A percentile compares a stretch with the other conserved stretches of the same genome.
Evolutionary conservation across 225 moss, liverwort and hornwort genomes (phyloP).

Genomic region (Straminergon stramineum): DNA sequence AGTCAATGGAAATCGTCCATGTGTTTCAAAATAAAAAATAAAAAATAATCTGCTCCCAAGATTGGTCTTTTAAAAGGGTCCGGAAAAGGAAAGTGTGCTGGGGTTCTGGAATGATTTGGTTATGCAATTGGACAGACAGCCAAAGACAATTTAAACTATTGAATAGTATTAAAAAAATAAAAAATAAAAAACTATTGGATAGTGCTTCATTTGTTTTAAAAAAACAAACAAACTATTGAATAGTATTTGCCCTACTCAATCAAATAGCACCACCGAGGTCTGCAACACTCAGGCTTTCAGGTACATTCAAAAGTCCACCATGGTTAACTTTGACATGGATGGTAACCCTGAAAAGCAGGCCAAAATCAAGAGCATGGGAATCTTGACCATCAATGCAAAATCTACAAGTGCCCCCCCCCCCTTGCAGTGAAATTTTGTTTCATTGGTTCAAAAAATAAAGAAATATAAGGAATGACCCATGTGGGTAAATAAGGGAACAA

Average conservation of each 20-base stretch:
- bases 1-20: too few relatives aligned
- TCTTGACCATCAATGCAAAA: neutral
- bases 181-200: too few relatives aligned
- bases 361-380: neutral
- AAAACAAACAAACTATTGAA: neutral
- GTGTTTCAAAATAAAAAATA: too few relatives aligned
- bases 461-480: neutral
- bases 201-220: neutral
- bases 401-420: too few relatives aligned
- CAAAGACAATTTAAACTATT: neutral
- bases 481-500: neutral
- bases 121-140: neutral
- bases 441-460: too few relatives aligned
- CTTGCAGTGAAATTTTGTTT: too few relatives aligned
- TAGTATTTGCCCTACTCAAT: neutral
- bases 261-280: neutral
- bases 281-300: neutral
- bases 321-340: neutral
- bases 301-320: neutral
- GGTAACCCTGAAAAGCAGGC: neutral
- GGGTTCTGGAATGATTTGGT: neutral
- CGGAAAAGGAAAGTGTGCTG: neutral
- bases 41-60: neutral
- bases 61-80: neutral
- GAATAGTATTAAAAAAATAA: too few relatives aligned